Evolutionary conservation across 495 filamentous ascomycete genomes (phyloP).

Genomic region (Saxophila tyrrhenica): DNA sequence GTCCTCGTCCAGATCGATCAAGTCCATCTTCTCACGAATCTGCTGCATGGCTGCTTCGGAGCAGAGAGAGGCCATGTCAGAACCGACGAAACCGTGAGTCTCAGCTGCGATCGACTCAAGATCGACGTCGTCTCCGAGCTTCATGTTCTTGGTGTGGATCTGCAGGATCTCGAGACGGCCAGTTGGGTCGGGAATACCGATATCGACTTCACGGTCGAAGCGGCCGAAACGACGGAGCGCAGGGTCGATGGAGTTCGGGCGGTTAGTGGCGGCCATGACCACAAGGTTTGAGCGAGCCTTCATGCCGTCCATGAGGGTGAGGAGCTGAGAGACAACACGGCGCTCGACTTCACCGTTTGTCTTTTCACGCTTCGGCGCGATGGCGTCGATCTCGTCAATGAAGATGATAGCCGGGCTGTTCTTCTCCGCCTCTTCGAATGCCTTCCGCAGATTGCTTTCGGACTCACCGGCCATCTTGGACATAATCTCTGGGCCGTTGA

Average conservation of each 20-base stretch:
- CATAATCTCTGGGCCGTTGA: conserved; percentile 99
- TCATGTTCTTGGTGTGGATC: conserved; percentile 99
- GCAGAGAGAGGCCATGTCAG: conserved; percentile 96
- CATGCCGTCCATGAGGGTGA: conserved; percentile 99
- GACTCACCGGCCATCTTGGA: conserved; percentile 99
- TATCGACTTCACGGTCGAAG: conserved; percentile 97
- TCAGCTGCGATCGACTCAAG: conserved; percentile 93
- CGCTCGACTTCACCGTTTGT: conserved; percentile 98
- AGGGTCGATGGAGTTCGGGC: conserved; percentile 95
- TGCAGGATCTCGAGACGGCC: conserved; percentile 97
- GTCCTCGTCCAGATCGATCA: conserved; percentile 97
- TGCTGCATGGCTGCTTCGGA: conserved; percentile 99
- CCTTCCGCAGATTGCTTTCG: conserved; percentile 92
- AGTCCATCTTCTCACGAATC: conserved; percentile 99
- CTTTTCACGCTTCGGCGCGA: conserved; percentile 99
- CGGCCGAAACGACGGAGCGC: conserved; percentile 94
- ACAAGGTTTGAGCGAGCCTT: conserved; percentile 97
- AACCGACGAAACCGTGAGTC: conserved; percentile 98
- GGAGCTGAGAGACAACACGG: conserved; percentile 92
- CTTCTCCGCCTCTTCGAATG: conserved; percentile 98
- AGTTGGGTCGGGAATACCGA: conserved; percentile 94
- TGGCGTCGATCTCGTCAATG: conserved; percentile 98
- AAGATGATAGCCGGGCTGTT: conserved; percentile 99
- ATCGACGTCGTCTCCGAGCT: conserved; percentile 92
- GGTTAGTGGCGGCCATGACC: conserved; percentile 96